These are phyloP conservation scores for Fusarium nurragi DNA, from an alignment of 2,329 filamentous ascomycete species.

Conservation along the genomic window DNA sequence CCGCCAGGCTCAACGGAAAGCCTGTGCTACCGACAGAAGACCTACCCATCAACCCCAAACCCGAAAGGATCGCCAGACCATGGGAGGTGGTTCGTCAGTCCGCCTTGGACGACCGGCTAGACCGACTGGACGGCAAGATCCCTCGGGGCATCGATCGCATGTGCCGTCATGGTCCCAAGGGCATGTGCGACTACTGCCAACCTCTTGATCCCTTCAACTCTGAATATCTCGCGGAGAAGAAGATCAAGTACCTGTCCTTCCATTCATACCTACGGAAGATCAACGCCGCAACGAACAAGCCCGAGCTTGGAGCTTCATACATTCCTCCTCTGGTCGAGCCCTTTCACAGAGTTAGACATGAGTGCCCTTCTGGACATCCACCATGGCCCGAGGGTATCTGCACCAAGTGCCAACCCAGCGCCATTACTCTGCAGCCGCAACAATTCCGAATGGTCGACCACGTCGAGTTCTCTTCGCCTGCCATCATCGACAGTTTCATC, in stretches of 20 bases:
- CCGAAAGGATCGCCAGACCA: slow-evolving; percentile 56
- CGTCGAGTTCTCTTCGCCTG: slow-evolving; percentile 89
- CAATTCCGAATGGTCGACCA: slow-evolving; percentile 97
- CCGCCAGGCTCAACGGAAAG: slow-evolving; percentile 81
- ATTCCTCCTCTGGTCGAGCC: slow-evolving; percentile 95
- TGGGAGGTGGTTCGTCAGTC: slow-evolving; percentile 95
- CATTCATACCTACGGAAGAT: slow-evolving; percentile 94
- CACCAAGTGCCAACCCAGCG: slow-evolving; percentile 96
- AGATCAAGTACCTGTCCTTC: slow-evolving; percentile 98
- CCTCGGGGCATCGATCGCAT: slow-evolving; percentile 81
- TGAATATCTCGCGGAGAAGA: slow-evolving; percentile 91
- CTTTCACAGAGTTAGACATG: slow-evolving; percentile 85
- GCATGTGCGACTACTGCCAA: slow-evolving; percentile 99
- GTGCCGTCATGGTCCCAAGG: slow-evolving; percentile 95
- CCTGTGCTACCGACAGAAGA: slow-evolving; percentile 76
- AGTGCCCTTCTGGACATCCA: slow-evolving; percentile 93
- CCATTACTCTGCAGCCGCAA: slow-evolving; percentile 94
- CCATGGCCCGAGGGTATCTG: slow-evolving; percentile 97
- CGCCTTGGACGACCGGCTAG: slow-evolving; percentile 83
- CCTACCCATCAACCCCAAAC: slow-evolving; percentile 75
- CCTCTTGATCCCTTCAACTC: slow-evolving; percentile 92
- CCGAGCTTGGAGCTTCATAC: slow-evolving; percentile 91
- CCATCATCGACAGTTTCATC: slow-evolving; percentile 87
- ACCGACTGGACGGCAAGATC: slow-evolving; percentile 92
- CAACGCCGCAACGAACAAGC: slow-evolving; percentile 96